Base-by-base conservation (phyloP, 768 basidiomycete genomes). In the Rickenella mellea region DNA sequence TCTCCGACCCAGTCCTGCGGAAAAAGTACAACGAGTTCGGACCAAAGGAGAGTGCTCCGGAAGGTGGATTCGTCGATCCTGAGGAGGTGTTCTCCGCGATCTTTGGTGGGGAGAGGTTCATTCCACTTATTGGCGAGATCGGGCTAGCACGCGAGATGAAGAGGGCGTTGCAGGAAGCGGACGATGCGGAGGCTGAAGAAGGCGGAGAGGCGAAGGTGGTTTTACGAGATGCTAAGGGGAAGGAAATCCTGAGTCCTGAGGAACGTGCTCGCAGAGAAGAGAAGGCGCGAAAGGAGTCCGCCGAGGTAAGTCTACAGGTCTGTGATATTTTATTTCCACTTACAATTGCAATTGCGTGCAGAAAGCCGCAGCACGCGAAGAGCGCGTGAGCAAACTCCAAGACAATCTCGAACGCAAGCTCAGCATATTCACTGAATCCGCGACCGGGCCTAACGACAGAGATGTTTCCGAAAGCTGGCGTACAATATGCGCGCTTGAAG, bases 21-120 rank as follows among this genome's bases (percentile, higher is more conserved):
- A 72, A 74, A 49, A 89, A 90, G 56, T 94, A 93, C 65, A 92
- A 94, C 61, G 86, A 89, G 56, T 93, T 91, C 55, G 91, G 89
- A 1, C 69, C 83, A 1, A 86, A 83, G 62, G 87, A 83, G 64
- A 28, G n/a, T 20, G 17, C 20, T 14, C 79, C 83, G 0, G 88
- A 90, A 44, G 88, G 87, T 24, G 89, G 87, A 2, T 89, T 77
- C 51, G 81, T 91, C 39, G 90, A 94, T 59, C 33, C 40, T 26
- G 61, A 63, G 50, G 68, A 65, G 43, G 63, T 73, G 30, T 73
- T 73, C 48, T 76, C 84, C 5, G 81, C 82, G 9, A 85, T 94
- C 46, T 94, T 94, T 49, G 91, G 91, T 32, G 90, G 90, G 2
- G 88, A 91, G 40, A 65, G 80, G 24, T 93, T 93, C 60, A 63